These are phyloP conservation scores for Tolypocladium tundrense DNA, from an alignment of 2,329 filamentous ascomycete genomes.

Conservation along the genomic window DNA sequence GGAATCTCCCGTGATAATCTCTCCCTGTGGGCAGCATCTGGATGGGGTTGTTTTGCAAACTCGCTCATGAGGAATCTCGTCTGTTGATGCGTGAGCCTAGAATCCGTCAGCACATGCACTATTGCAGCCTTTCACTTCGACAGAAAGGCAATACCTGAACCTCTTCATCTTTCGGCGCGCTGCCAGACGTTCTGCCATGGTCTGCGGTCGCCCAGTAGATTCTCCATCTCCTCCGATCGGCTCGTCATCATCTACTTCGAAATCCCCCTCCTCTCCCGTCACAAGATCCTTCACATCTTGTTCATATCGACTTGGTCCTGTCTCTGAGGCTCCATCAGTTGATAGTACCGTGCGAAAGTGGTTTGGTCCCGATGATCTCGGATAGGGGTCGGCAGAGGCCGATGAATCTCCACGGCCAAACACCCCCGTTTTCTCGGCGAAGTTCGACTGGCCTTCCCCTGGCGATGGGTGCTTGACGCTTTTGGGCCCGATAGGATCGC, in stretches of 20 bases:
- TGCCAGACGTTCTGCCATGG: slow-evolving; percentile 45
- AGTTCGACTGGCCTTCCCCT: not conserved
- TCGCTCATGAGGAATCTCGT: slow-evolving; percentile 97
- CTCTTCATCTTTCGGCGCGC: slow-evolving; percentile 64
- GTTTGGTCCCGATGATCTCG: slow-evolving; percentile 1
- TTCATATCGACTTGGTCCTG: slow-evolving; percentile 19
- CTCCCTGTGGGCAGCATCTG: slow-evolving; percentile 83
- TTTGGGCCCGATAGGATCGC: not conserved
- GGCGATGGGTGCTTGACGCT: not conserved
- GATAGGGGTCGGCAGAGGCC: not conserved
- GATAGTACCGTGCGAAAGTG: slow-evolving; percentile 1
- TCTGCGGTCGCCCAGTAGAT: slow-evolving; percentile 32
- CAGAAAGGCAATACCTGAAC: slow-evolving; percentile 46
- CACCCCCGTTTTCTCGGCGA: not conserved
- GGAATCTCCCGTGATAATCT: slow-evolving; percentile 82
- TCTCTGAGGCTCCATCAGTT: slow-evolving; percentile 16
- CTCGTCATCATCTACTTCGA: slow-evolving; percentile 46
- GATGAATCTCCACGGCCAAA: not conserved
- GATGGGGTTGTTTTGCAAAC: slow-evolving; percentile 88
- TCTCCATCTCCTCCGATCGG: slow-evolving; percentile 34
- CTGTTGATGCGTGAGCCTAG: slow-evolving; percentile 85
- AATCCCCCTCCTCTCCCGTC: slow-evolving; percentile 40
- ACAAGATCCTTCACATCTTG: slow-evolving; percentile 24
- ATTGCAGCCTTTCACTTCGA: too few species aligned
- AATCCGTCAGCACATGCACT: slow-evolving; percentile 20